Base-by-base conservation (phyloP, 2,329 filamentous ascomycete species). In the Xylaria sp. region DNA sequence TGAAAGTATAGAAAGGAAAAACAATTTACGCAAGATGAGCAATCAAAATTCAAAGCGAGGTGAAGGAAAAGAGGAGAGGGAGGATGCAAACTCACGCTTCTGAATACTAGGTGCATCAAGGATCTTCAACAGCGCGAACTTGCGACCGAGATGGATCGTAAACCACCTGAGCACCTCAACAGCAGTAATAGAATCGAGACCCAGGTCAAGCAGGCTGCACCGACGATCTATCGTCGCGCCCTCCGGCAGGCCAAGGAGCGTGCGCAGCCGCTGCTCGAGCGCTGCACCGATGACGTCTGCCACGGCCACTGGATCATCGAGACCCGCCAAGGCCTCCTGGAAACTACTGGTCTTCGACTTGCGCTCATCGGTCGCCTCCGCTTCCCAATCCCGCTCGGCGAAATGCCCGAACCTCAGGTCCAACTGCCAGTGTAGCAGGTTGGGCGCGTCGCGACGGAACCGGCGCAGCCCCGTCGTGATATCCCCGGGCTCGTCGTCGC, bases 351-450 rank as follows among this genome's bases (percentile, higher is more conserved):
- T n/a, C 10, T 34, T 36, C 30, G 13, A 5, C 58, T 71, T 66
- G 23, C 70, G 70, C 20, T 55, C 60, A 32, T 55, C 50, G 10
- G n/a, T 58, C 0, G 28, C 60, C 13, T 41, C 32, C 13, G 25
- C 10, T 1, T 67, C 71, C 0, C 32, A 70, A 0, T 75, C 69
- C 5, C 72, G 66, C 3, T 74, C 32, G 0, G 75, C 78, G 46
- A 77, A 80, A 69, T 85, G 82, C 10, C 78, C 78, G 70, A 84
- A 84, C 0, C 81, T 78, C 1, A 81, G 80, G 69, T 85, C 83
- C 4, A 67, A 66, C 56, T 83, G 82, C 83, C 83, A 85, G 67
- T 79, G 78, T 59, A 82, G 72, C 5, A 75, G 77, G 4, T 78
- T 73, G 0, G 74, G 65, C 32, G 72, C 66, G 20, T 76, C 70